phyloP scores from a whole-genome alignment of 768 basidiomycete genomes.

The Austroboletus eburneus region DNA sequence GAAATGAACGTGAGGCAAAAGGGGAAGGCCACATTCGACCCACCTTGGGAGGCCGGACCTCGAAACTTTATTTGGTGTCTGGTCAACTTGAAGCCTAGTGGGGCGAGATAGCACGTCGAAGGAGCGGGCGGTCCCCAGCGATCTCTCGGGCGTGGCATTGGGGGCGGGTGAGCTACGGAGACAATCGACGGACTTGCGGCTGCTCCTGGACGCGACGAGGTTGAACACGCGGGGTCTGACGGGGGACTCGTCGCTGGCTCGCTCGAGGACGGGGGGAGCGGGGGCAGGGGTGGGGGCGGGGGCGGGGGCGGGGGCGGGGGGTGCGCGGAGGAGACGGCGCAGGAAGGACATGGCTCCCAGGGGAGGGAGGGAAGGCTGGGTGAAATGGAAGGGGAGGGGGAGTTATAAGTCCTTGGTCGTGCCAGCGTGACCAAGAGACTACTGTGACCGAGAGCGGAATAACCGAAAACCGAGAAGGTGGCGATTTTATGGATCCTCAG shows the following conservation, averaged over 20 bases:
- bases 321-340: constrained; percentile 3
- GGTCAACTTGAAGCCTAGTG: neutral
- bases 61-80: constrained; percentile 1
- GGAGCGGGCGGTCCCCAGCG: too few relatives aligned
- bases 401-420: too few relatives aligned
- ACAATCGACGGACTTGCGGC: constrained; percentile 4
- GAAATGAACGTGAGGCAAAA: neutral
- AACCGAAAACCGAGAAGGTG: constrained; percentile 5
- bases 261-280: neutral
- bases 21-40: neutral
- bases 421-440: constrained; percentile 8
- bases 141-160: too few relatives aligned
- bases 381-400: neutral
- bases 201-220: constrained; percentile 1
- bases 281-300: constrained; percentile 1
- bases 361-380: neutral
- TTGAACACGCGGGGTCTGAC: constrained; percentile 4
- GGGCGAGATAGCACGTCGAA: too few relatives aligned
- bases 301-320: constrained; percentile 24
- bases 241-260: constrained; percentile 24
- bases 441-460: constrained; percentile 8
- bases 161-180: neutral
- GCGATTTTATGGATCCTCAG: too few relatives aligned
- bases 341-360: too few relatives aligned
- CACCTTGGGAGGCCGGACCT: constrained; percentile 12